Evolutionary conservation across 1,139 yeast genomes (phyloP).

Genomic region (Yamadazyma sp.): DNA sequence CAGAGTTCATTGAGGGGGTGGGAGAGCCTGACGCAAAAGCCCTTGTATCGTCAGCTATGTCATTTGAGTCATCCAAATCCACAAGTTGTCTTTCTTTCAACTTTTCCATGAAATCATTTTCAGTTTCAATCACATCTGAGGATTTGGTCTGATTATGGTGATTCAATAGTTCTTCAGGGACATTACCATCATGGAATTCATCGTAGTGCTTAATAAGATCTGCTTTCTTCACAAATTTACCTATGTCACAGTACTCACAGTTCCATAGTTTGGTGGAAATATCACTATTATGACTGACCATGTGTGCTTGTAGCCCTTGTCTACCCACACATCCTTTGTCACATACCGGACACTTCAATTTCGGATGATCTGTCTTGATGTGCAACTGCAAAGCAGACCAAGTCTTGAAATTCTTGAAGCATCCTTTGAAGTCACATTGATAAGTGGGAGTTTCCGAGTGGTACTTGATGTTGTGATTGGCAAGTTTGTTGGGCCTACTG

Average conservation of each 20-base stretch:
- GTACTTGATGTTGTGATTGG: constrained; percentile 59
- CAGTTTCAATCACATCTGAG: constrained; percentile 21
- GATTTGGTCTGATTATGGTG: constrained; percentile 24
- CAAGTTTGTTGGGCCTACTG: constrained; percentile 59
- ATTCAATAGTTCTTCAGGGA: constrained; percentile 34
- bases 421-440: constrained; percentile 63
- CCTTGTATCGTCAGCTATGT: not conserved
- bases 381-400: constrained; percentile 81
- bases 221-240: constrained; percentile 33
- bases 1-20: constrained; percentile 13
- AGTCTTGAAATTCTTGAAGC: constrained; percentile 61
- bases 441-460: constrained; percentile 59
- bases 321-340: constrained; percentile 75
- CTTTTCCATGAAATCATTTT: constrained; percentile 11
- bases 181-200: constrained; percentile 40
- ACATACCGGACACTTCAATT: constrained; percentile 64
- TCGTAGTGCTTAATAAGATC: constrained; percentile 46
- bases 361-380: constrained; percentile 71
- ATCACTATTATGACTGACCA: constrained; percentile 52
- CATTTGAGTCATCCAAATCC: not conserved
- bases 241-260: constrained; percentile 51
- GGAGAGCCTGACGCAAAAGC: constrained; percentile 1
- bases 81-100: constrained; percentile 3
- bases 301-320: constrained; percentile 68
- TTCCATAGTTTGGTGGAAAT: constrained; percentile 59